These are phyloP conservation scores for Ziziphus jujuba DNA, from an alignment of 306 rosid genomes.

Conservation along the genomic window DNA sequence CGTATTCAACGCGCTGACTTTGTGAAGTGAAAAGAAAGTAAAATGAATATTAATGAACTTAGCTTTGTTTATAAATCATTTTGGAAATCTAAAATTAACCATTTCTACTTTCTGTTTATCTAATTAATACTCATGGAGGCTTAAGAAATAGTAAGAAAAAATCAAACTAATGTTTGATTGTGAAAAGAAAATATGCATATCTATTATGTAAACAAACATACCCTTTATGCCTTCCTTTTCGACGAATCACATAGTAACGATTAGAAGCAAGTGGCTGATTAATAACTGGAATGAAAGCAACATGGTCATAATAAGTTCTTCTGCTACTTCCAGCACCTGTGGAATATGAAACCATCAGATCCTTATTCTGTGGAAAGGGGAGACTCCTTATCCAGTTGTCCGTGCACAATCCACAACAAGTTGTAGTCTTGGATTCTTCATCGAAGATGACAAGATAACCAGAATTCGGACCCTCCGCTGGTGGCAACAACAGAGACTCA, in stretches of 20 bases:
- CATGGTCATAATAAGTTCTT: not conserved
- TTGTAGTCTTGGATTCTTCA: slow-evolving; percentile 30
- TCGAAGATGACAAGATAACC: slow-evolving; percentile 66
- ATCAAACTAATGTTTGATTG: too few relatives aligned
- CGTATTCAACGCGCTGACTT: too few relatives aligned
- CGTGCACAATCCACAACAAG: slow-evolving; percentile 46
- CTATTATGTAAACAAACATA: slow-evolving; percentile 9
- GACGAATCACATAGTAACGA: slow-evolving; percentile 51
- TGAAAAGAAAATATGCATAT: too few relatives aligned
- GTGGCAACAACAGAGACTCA: slow-evolving; percentile 28
- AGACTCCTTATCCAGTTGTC: slow-evolving; percentile 23
- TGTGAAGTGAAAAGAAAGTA: too few relatives aligned
- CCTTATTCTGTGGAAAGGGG: slow-evolving; percentile 69
- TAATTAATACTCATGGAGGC: too few relatives aligned
- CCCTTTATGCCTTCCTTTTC: slow-evolving; percentile 55
- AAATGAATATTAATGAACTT: too few relatives aligned
- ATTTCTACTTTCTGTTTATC: too few relatives aligned
- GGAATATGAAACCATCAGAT: slow-evolving; percentile 37
- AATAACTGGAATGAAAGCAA: slow-evolving; percentile 58
- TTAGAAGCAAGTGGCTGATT: slow-evolving; percentile 61
- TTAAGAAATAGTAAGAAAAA: too few relatives aligned
- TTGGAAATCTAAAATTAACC: too few relatives aligned
- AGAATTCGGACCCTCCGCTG: slow-evolving; percentile 61
- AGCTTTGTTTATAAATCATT: too few relatives aligned
- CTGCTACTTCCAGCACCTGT: slow-evolving; percentile 10